Evolutionary conservation across 148 eudicot species (phyloP).

Genomic region (Linanthus parryae): DNA sequence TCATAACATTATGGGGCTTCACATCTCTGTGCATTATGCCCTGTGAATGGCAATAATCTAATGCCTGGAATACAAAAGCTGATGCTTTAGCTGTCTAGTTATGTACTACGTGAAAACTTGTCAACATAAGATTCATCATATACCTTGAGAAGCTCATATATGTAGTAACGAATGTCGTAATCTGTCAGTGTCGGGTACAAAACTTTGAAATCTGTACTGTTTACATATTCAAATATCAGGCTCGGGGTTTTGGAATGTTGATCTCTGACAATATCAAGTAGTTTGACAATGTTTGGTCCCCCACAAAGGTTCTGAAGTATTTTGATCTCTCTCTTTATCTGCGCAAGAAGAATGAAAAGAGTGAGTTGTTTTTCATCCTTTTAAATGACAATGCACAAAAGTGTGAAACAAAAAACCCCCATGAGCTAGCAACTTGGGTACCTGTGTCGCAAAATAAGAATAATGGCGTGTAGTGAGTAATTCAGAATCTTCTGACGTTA

Average conservation of each 20-base stretch:
- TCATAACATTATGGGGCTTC: conserved; percentile 96
- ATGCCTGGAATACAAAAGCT: conserved; percentile 43
- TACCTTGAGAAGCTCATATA: conserved; percentile 94
- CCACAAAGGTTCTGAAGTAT: conserved; percentile 93
- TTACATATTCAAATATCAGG: conserved; percentile 89
- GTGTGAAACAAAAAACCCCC: too few relatives aligned
- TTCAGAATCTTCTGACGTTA: too few relatives aligned
- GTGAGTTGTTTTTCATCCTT: too few relatives aligned
- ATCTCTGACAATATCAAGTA: conserved; percentile 83
- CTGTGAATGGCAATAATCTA: conserved; percentile 93
- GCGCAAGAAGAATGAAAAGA: conserved; percentile 17
- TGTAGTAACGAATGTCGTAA: conserved; percentile 96
- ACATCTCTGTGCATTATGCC: conserved; percentile 99
- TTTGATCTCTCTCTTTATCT: conserved; percentile 94
- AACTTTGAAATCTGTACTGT: conserved; percentile 93
- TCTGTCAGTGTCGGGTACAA: conserved; percentile 88
- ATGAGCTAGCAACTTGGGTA: too few relatives aligned
- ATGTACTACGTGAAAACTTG: background rate
- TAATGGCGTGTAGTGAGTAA: too few relatives aligned
- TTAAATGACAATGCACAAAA: too few relatives aligned
- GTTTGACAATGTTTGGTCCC: conserved; percentile 78
- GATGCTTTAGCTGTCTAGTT: background rate
- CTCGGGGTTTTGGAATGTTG: conserved; percentile 97
- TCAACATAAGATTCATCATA: conserved; percentile 3
- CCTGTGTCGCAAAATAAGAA: too few relatives aligned